These are phyloP conservation scores for Tylopilus felleus DNA, from an alignment of 768 basidiomycete species.

Conservation along the genomic window DNA sequence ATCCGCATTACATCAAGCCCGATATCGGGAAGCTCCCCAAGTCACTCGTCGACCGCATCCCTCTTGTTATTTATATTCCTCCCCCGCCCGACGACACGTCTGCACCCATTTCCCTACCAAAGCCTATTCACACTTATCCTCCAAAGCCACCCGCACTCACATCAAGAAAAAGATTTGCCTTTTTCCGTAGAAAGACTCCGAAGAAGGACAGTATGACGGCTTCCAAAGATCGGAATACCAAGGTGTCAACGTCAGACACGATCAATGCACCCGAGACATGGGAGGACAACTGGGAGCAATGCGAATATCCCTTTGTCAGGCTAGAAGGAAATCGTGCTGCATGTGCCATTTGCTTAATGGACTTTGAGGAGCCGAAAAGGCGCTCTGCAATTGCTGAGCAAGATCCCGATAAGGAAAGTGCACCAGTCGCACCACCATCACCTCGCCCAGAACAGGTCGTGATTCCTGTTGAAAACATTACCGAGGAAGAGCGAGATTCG, in stretches of 20 bases:
- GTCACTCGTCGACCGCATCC: slow-evolving; percentile 71
- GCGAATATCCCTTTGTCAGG: slow-evolving; percentile 76
- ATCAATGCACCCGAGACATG: slow-evolving; percentile 46
- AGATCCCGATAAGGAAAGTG: slow-evolving; percentile 30
- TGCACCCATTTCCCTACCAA: slow-evolving; percentile 41
- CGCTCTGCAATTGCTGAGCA: slow-evolving; percentile 21
- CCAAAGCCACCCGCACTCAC: slow-evolving; percentile 41
- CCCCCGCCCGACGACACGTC: slow-evolving; percentile 56
- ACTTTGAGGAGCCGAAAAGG: slow-evolving; percentile 71
- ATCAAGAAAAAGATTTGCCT: slow-evolving; percentile 49
- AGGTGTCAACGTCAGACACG: slow-evolving; percentile 9
- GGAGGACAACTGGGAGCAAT: slow-evolving; percentile 77
- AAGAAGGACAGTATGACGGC: slow-evolving; percentile 22
- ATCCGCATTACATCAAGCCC: slow-evolving; percentile 68
- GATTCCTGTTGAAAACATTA: slow-evolving; percentile 34
- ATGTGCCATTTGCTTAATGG: slow-evolving; percentile 81
- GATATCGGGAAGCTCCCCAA: slow-evolving; percentile 75
- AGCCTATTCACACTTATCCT: slow-evolving; percentile 57
- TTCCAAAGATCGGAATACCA: slow-evolving; percentile 17
- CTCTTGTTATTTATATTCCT: slow-evolving; percentile 83
- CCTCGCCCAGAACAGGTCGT: slow-evolving; percentile 23
- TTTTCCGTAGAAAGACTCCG: slow-evolving; percentile 37
- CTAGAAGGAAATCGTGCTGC: slow-evolving; percentile 80
- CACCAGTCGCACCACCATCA: slow-evolving; percentile 5
- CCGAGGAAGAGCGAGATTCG: slow-evolving; percentile 40